Evolutionary conservation across 2,329 filamentous ascomycete species (phyloP), one percentile per base, ranked within the genome.

Genomic region (Neopestalotiopsis clavispora): DNA sequence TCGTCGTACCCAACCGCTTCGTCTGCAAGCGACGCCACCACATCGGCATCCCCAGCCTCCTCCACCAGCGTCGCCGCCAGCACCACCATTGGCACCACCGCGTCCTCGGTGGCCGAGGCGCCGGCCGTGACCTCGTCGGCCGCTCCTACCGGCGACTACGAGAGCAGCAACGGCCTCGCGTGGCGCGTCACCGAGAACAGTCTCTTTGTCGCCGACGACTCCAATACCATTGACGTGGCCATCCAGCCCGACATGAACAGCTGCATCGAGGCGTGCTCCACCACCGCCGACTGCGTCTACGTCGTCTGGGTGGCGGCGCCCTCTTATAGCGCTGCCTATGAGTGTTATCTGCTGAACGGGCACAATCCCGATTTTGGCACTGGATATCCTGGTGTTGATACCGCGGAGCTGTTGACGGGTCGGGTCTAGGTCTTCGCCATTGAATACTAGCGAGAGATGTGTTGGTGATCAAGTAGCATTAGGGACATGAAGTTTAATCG

Each of bases 351-450:
- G 28, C 9, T 62, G 32, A 62, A 13, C 17, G n/a, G 20, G 4
- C 6, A 40, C 20, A n/a, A 62, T 10, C 30, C 59, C 12, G 59
- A 34, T 32, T 62, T 40, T 40, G 59, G 59, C 13, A 62, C 59
- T 38, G 59, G 59, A 3, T 62, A 62, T n/a, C 32, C 30, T 20
- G 59, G 59, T 9, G 32, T 62, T 9, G 59, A 62, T 20, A 62
- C 59, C 1, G 59, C 59, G 4, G 34, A 40, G 34, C 30, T 62
- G 59, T 34, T 62, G n/a, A 34, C 28, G n/a, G 59, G 59, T 34
- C 34, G 59, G 20, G 40, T 20, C 7, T 20, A 62, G 30, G 14
- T 38, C 10, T 38, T 28, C 23, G 23, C 23, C 34, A 38, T 38
- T 38, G 34, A 38, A 38, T 10, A 10, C 6, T 38, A 38, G 34